phyloP scores from a whole-genome alignment of 306 rosid genomes.

The Rosa persica region DNA sequence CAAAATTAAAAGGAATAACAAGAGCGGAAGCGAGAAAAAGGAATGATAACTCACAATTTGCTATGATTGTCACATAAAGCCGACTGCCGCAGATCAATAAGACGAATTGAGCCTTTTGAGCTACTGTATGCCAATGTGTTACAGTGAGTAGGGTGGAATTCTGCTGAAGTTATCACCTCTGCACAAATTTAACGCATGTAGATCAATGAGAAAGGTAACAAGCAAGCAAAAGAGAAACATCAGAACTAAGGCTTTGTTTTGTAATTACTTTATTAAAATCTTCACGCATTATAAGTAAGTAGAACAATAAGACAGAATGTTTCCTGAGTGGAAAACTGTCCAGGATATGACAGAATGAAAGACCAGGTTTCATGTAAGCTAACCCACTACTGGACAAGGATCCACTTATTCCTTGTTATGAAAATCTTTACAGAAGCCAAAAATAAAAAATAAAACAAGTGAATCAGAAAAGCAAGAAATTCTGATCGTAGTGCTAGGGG shows the following conservation, averaged over 20 bases:
- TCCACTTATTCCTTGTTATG: neutral
- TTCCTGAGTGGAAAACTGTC: neutral
- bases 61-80: slow-evolving; percentile 95
- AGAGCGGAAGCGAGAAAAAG: slow-evolving; percentile 2
- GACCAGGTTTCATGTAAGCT: neutral
- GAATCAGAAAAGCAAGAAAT: slow-evolving; percentile 5
- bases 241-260: neutral
- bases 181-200: slow-evolving; percentile 32
- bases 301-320: neutral
- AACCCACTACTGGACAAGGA: neutral
- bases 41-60: slow-evolving; percentile 62
- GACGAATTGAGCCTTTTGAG: slow-evolving; percentile 96
- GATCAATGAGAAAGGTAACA: neutral
- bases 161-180: slow-evolving; percentile 99
- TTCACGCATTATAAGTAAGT: neutral
- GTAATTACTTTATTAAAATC: neutral
- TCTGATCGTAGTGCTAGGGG: slow-evolving; percentile 11
- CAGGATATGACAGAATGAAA: slow-evolving; percentile 1
- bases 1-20: neutral
- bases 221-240: neutral
- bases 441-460: neutral
- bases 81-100: slow-evolving; percentile 94
- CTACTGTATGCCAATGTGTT: slow-evolving; percentile 94
- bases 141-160: slow-evolving; percentile 96
- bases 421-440: neutral